These are phyloP conservation scores for Spathaspora girioi DNA, from an alignment of 805 yeast genomes.

Conservation along the genomic window DNA sequence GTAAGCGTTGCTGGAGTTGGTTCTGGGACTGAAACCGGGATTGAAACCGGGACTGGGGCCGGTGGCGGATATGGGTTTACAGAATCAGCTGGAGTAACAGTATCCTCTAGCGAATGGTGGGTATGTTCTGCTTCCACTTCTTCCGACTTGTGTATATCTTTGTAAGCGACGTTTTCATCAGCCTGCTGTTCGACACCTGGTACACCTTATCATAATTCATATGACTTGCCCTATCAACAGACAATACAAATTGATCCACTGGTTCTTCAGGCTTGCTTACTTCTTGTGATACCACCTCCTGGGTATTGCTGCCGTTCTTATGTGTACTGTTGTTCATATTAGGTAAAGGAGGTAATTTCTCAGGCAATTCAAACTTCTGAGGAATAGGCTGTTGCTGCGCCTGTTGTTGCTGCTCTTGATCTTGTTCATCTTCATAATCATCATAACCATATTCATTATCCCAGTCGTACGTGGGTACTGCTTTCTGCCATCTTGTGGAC, in stretches of 20 bases:
- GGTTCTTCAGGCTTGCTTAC: neutral
- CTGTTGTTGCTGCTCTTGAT: neutral
- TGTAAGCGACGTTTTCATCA: too few species aligned
- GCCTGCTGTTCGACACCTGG: too few species aligned
- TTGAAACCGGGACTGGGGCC: neutral
- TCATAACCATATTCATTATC: conserved; percentile 7
- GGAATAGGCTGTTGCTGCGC: neutral
- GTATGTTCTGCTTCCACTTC: neutral
- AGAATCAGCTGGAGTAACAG: neutral
- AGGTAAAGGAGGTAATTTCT: neutral
- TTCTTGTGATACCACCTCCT: neutral
- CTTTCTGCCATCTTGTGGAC: conserved; percentile 42
- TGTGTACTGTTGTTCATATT: neutral
- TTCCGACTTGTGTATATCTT: neutral
- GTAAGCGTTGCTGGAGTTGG: too few species aligned
- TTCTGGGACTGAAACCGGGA: neutral
- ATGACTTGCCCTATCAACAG: conserved; percentile 5
- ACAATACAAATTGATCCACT: conserved; percentile 2
- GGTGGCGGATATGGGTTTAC: neutral
- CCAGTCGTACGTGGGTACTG: conserved; percentile 25
- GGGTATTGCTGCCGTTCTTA: neutral
- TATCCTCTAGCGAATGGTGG: neutral
- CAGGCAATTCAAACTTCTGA: conserved; percentile 4
- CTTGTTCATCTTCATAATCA: conserved; percentile 5
- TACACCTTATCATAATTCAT: conserved; percentile 2